phyloP scores from a whole-genome alignment of 1,139 yeast species.

The Candida pseudocylindracea region DNA sequence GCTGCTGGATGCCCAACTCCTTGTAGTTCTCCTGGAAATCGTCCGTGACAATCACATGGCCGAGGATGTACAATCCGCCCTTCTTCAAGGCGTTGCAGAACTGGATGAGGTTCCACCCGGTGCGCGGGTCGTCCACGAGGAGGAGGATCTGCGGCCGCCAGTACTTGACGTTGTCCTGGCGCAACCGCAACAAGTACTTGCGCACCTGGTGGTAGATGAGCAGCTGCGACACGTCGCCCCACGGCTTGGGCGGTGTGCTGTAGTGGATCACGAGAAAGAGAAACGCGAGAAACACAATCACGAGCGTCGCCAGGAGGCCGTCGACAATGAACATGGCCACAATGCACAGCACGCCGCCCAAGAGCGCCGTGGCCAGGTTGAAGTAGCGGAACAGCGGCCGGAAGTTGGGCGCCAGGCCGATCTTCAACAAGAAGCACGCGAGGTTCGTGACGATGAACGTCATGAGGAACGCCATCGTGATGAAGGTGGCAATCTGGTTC shows the following conservation, averaged over 20 bases:
- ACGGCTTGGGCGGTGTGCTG: constrained; percentile 79
- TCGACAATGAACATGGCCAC: constrained; percentile 89
- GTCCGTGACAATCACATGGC: constrained; percentile 53
- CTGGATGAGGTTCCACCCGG: constrained; percentile 80
- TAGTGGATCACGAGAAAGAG: constrained; percentile 68
- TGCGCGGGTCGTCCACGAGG: constrained; percentile 74
- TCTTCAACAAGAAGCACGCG: constrained; percentile 71
- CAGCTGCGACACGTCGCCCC: constrained; percentile 95
- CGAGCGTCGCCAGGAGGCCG: constrained; percentile 64
- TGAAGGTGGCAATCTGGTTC: constrained; percentile 82
- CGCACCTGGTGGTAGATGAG: constrained; percentile 90
- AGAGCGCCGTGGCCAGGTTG: constrained; percentile 57
- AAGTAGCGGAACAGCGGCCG: constrained; percentile 86
- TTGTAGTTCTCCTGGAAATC: constrained; percentile 19
- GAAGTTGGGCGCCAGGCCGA: constrained; percentile 92
- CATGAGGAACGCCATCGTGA: constrained; percentile 92
- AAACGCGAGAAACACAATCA: constrained; percentile 39
- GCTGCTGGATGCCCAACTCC: constrained; percentile 49
- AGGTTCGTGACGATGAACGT: constrained; percentile 84
- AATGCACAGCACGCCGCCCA: constrained; percentile 49
- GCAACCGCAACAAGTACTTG: constrained; percentile 58
- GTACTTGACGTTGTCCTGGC: constrained; percentile 74
- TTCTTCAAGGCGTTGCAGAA: constrained; percentile 88
- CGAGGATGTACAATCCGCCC: constrained; percentile 80
- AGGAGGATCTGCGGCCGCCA: constrained; percentile 92